Conservation (phyloP, 331 rosid species). For the Erythrophleum ivorense region DNA sequence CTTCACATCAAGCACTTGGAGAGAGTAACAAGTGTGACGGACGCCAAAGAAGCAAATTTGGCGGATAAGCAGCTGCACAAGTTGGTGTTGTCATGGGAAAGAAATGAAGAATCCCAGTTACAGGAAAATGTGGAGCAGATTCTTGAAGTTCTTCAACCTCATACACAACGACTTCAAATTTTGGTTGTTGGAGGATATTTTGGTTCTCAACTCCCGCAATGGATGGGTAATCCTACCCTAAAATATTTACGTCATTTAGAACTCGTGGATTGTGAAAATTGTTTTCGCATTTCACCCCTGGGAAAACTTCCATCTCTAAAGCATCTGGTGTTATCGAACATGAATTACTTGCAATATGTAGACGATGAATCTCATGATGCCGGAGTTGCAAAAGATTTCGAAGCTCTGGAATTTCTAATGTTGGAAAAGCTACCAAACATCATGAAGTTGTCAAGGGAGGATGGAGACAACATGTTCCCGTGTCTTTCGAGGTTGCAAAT, state of each 20-base stretch:
- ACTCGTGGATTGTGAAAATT: not conserved
- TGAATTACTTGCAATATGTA: not conserved
- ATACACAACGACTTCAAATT: no score
- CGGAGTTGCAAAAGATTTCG: not conserved
- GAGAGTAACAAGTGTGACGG: no score
- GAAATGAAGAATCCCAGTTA: not conserved
- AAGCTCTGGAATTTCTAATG: not conserved
- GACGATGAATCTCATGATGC: not conserved
- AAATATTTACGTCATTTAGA: not conserved
- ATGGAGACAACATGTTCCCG: no score
- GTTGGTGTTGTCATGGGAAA: conserved; percentile 9
- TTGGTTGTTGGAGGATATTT: no score
- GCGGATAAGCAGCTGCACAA: conserved; percentile 18
- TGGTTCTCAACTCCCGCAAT: not conserved
- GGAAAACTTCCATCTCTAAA: not conserved
- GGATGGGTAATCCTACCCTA: not conserved
- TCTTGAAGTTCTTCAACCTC: no score
- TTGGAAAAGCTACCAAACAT: not conserved
- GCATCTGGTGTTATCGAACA: not conserved
- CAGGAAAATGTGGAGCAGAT: not conserved
- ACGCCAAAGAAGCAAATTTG: not conserved
- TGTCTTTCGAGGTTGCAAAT: no score
- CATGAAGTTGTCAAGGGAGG: no score
- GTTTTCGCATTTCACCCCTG: not conserved
- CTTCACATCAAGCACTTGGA: no score